Evolutionary conservation across 371 early-diverging fungal genomes (phyloP), one percentile per base, ranked within the genome.

Genomic region (Mortierella sp.): DNA sequence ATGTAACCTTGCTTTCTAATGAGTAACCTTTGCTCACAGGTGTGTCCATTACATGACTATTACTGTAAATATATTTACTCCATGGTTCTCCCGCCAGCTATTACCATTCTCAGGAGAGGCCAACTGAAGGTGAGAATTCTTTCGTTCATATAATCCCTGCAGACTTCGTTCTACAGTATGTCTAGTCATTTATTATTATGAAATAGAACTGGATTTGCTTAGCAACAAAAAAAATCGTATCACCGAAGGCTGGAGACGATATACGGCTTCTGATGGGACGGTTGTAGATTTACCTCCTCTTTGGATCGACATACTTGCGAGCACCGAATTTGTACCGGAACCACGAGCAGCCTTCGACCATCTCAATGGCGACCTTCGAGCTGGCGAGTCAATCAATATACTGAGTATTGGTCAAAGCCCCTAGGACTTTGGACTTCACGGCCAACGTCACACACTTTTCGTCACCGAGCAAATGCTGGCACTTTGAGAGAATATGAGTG

Each of bases 391-490:
- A 49, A 51, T 70, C 55, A 32, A 6, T 17, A 23, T 63, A 21
- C 71, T 60, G 31, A 46, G 31, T 46, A 31, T 70, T 51, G 70
- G 71, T 27, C 64, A 70, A 53, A n/a, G 2, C 32, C 71, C 64
- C 32, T 64, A 59, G 64, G 46, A 50, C 1, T 71, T 43, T 56
- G 60, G 50, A 44, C 24, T 0, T 5, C 41, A 60, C 55, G 43
- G 51, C 43, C 48, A 58, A 24, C 34, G 34, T 42, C 24, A 6
- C 32, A 50, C 9, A 9, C 54, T 69, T 57, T 55, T 69, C 28
- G 52, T 69, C 26, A 69, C 70, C 19, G 57, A 69, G 28, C 56
- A 61, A 46, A 69, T 69, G 70, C 56, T 70, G 34, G 58, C 51
- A 21, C 57, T 70, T 50, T 70, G 62, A 63, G 31, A 62, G 37